Conservation (phyloP, 345 rosid genomes). For the Rubroshorea leprosula region DNA sequence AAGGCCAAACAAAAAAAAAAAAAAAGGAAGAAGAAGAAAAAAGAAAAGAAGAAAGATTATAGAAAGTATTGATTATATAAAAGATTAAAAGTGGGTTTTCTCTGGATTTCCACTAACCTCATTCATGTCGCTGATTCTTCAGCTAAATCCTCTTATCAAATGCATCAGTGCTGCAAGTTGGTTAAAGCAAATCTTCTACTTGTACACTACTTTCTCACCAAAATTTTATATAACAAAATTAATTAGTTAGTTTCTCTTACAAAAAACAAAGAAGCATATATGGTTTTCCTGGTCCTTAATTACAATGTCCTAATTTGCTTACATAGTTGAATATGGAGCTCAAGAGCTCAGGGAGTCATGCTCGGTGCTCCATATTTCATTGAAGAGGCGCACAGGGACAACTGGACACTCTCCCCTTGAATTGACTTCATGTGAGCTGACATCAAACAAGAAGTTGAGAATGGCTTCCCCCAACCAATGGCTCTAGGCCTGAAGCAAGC, state of each 20-base stretch:
- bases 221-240: no score
- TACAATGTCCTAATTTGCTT: not conserved
- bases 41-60: no score
- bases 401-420: no score
- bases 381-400: no score
- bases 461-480: no score
- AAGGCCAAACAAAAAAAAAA: not conserved
- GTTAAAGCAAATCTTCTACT: no score
- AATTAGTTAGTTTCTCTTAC: no score
- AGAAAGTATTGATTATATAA: no score
- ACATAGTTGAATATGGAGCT: not conserved
- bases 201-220: no score
- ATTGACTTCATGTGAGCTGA: not conserved
- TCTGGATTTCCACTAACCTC: not conserved
- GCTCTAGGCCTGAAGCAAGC: no score
- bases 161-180: not conserved
- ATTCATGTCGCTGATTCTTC: not conserved
- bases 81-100: not conserved
- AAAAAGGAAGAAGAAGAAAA: not conserved
- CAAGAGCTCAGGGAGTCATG: not conserved
- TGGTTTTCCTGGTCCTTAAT: not conserved
- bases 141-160: not conserved
- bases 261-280: no score
- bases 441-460: not conserved
- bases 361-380: no score